Conservation (phyloP, 768 basidiomycete species). For the Lepiota subincarnata region DNA sequence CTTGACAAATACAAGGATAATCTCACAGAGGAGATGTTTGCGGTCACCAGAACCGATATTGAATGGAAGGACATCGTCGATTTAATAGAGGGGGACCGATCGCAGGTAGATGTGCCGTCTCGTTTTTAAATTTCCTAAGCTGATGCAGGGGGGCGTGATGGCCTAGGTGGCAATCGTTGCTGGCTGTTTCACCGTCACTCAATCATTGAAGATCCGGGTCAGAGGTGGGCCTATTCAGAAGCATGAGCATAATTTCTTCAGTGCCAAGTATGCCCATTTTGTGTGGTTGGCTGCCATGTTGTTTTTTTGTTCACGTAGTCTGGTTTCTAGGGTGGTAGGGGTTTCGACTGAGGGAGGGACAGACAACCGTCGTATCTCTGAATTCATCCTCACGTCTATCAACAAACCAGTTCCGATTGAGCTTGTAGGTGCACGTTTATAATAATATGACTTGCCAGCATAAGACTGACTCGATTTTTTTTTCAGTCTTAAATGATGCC, state of each 20-base stretch:
- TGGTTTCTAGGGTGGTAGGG: conserved; percentile 20
- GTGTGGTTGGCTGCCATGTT: background rate
- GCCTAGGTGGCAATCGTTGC: conserved; percentile 32
- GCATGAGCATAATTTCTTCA: conserved; percentile 30
- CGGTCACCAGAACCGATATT: too few species aligned
- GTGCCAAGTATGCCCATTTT: conserved; percentile 34
- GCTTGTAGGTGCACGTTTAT: conserved; percentile 11
- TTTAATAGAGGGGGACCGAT: too few species aligned
- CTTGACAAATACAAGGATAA: too few species aligned
- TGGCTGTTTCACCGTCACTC: conserved; percentile 35
- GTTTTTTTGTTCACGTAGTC: background rate
- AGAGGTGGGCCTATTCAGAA: conserved; percentile 35
- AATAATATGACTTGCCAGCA: too few species aligned
- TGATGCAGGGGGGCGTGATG: too few species aligned
- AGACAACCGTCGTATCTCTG: conserved; percentile 24
- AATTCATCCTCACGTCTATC: conserved; percentile 30
- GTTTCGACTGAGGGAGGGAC: conserved; percentile 15
- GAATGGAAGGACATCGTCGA: too few species aligned
- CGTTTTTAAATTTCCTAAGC: too few species aligned
- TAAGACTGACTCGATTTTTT: too few species aligned
- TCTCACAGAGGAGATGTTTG: too few species aligned
- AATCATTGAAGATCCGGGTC: conserved; percentile 35
- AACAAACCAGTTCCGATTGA: conserved; percentile 30
- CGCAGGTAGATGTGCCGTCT: too few species aligned
- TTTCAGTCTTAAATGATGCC: too few species aligned